Conservation (phyloP, 2,329 filamentous ascomycete species). For the Zelopaecilomyces penicillatus region DNA sequence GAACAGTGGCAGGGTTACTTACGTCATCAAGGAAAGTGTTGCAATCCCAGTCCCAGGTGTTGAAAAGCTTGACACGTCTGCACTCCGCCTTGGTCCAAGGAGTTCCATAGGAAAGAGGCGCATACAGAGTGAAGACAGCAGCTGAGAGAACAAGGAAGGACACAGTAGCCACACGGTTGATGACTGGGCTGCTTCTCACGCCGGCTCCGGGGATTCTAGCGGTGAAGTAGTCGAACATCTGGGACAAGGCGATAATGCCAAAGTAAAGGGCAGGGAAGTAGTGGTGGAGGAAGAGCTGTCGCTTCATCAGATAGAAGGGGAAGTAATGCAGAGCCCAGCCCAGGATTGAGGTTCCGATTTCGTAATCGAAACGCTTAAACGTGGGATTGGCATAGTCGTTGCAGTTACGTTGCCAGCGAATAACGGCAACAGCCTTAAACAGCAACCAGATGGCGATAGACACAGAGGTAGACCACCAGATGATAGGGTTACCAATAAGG, state of each 20-base stretch:
- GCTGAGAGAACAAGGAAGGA: slow-evolving; percentile 67
- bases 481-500: slow-evolving; percentile 85
- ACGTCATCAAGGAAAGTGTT: slow-evolving; percentile 83
- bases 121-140: slow-evolving; percentile 72
- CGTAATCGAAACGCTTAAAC: slow-evolving; percentile 97
- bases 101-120: slow-evolving; percentile 87
- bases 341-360: slow-evolving; percentile 81
- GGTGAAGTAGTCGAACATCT: slow-evolving; percentile 78
- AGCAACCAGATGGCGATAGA: slow-evolving; percentile 67
- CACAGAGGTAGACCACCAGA: slow-evolving; percentile 85
- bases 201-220: slow-evolving; percentile 62
- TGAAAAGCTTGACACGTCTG: slow-evolving; percentile 76
- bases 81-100: slow-evolving; percentile 87
- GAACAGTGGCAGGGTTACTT: slow-evolving; percentile 43
- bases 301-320: slow-evolving; percentile 96
- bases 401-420: slow-evolving; percentile 92
- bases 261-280: slow-evolving; percentile 98
- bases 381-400: slow-evolving; percentile 72
- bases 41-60: slow-evolving; percentile 96
- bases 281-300: slow-evolving; percentile 96
- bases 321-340: slow-evolving; percentile 99
- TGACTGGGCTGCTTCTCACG: slow-evolving; percentile 54
- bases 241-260: slow-evolving; percentile 78
- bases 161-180: slow-evolving; percentile 68
- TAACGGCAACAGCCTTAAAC: slow-evolving; percentile 80